Percentiles rank a stretch among this genome's conserved stretches.
Evolutionary conservation across 371 early-diverging fungal genomes (phyloP).

Genomic region (Mortierella polycephala): DNA sequence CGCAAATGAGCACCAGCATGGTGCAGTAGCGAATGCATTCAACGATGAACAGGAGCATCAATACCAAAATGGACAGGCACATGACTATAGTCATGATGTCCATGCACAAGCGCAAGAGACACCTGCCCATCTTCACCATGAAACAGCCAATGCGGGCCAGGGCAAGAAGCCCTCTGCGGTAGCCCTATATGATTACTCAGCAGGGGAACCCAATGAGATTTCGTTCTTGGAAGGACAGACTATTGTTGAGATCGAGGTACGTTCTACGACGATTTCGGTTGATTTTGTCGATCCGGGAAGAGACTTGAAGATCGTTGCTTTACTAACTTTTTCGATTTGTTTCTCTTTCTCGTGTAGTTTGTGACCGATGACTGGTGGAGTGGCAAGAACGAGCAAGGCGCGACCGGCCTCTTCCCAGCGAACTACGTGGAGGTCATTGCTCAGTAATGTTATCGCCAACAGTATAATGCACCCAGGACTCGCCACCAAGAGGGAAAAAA

Average conservation of each 20-base stretch:
- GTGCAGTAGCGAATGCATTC: neutral
- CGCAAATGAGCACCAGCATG: conserved; percentile 28
- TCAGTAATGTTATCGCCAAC: neutral
- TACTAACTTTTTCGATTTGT: neutral
- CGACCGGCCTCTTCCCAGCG: conserved; percentile 82
- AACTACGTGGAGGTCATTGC: conserved; percentile 64
- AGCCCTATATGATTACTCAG: conserved; percentile 88
- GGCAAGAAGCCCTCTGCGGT: conserved; percentile 62
- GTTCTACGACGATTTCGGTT: neutral
- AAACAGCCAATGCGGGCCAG: conserved; percentile 12
- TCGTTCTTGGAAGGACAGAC: conserved; percentile 80
- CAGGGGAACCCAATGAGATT: conserved; percentile 91
- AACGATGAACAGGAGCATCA: neutral
- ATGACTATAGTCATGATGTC: conserved; percentile 11
- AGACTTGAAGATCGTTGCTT: neutral
- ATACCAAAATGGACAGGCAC: conserved; percentile 2
- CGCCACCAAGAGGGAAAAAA: neutral
- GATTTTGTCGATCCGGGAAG: neutral
- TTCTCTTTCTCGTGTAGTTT: conserved; percentile 36
- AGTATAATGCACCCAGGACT: conserved; percentile 21
- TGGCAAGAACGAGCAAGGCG: conserved; percentile 67
- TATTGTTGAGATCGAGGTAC: conserved; percentile 79
- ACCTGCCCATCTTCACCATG: conserved; percentile 6
- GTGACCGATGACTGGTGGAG: conserved; percentile 96
- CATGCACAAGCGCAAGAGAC: conserved; percentile 7